phyloP scores from a whole-genome alignment of 1,284 basidiomycete genomes.

The Austroboletus novae-zelandiae region DNA sequence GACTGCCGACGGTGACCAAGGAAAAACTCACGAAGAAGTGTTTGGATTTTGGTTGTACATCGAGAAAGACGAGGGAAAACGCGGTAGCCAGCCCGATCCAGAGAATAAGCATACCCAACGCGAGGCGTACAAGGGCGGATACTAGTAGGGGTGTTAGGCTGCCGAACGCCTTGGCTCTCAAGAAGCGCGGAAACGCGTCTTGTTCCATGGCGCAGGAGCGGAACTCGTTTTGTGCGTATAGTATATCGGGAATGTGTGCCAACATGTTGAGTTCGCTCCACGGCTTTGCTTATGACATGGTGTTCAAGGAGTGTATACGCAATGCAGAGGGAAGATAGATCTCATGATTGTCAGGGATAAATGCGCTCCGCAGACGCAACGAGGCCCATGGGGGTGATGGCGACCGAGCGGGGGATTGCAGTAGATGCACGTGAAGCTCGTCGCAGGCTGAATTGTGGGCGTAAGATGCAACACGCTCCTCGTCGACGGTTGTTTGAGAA shows the following conservation, averaged over 20 bases:
- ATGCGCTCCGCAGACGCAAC: constrained; percentile 94
- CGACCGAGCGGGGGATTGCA: constrained; percentile 84
- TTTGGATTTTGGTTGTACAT: constrained; percentile 85
- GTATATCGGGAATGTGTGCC: constrained; percentile 94
- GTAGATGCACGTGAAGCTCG: constrained; percentile 82
- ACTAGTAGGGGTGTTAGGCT: constrained; percentile 93
- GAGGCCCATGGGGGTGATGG: constrained; percentile 88
- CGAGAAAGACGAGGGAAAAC: constrained; percentile 92
- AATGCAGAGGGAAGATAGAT: constrained; percentile 91
- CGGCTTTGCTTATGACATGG: constrained; percentile 65
- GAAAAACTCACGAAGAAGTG: constrained; percentile 84
- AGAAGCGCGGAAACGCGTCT: constrained; percentile 95
- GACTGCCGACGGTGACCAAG: constrained; percentile 1
- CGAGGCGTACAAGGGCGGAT: constrained; percentile 80
- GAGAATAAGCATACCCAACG: constrained; percentile 80
- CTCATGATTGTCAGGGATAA: constrained; percentile 83
- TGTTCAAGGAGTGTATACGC: constrained; percentile 71
- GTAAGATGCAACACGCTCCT: constrained; percentile 45
- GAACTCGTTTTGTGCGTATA: constrained; percentile 96
- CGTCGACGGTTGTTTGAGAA: no score
- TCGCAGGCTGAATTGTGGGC: constrained; percentile 64
- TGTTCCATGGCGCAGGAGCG: constrained; percentile 97
- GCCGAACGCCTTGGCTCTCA: constrained; percentile 94
- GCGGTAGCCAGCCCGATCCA: constrained; percentile 91
- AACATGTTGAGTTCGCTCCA: constrained; percentile 73